Evolutionary conservation across 345 rosid species (phyloP).

Genomic region (Pugionium dolabratum): DNA sequence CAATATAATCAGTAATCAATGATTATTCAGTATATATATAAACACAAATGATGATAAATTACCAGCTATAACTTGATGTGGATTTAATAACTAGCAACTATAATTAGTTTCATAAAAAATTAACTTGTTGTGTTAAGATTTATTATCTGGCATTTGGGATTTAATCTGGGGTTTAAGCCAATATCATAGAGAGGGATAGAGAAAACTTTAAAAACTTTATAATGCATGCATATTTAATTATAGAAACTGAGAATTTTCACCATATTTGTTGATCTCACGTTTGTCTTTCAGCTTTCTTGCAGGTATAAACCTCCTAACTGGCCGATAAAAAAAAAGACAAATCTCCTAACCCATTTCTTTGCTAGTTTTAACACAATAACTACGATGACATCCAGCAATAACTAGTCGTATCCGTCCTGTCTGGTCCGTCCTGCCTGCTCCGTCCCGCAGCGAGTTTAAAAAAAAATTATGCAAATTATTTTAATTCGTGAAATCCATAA

Average conservation of each 20-base stretch:
- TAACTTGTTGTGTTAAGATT: too few species aligned
- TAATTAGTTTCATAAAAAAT: slow-evolving; percentile 17
- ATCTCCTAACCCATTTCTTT: not conserved
- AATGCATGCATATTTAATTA: slow-evolving; percentile 38
- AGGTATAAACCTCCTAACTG: slow-evolving; percentile 28
- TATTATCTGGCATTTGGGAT: too few species aligned
- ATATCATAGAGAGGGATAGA: slow-evolving; percentile 18
- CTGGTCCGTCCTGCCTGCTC: too few species aligned
- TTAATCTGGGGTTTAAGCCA: slow-evolving; percentile 21
- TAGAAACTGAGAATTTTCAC: slow-evolving; percentile 4
- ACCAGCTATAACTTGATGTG: slow-evolving; percentile 36
- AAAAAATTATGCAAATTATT: too few species aligned
- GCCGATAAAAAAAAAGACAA: slow-evolving; percentile 5
- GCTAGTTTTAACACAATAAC: too few species aligned
- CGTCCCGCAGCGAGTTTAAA: too few species aligned
- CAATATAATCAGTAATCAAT: slow-evolving; percentile 28
- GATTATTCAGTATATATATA: slow-evolving; percentile 28
- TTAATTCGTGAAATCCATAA: too few species aligned
- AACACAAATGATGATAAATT: slow-evolving; percentile 20
- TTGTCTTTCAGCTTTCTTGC: slow-evolving; percentile 35
- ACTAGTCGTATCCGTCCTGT: too few species aligned
- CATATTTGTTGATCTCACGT: slow-evolving; percentile 42
- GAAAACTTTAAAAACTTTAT: slow-evolving; percentile 38
- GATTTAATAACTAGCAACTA: slow-evolving; percentile 22
- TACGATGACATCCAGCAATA: too few species aligned